These are phyloP conservation scores for Tinospora cordifolia DNA, from an alignment of 164 flowering plant species.

Conservation along the genomic window DNA sequence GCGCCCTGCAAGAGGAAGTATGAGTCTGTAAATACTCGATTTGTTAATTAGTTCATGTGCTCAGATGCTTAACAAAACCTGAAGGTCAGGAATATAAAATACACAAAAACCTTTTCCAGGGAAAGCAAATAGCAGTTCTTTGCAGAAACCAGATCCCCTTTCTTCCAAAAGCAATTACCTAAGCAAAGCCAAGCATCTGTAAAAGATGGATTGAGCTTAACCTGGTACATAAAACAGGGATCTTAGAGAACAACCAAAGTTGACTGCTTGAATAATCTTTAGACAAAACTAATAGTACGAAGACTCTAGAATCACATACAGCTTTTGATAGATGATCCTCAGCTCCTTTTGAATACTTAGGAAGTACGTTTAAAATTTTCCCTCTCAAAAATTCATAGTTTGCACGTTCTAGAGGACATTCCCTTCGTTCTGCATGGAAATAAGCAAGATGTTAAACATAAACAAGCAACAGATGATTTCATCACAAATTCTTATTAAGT, in stretches of 20 bases:
- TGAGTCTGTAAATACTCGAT: background rate
- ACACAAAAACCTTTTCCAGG: slow-evolving; percentile 53
- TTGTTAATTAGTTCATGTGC: background rate
- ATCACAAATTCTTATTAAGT: background rate
- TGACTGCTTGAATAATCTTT: slow-evolving; percentile 3
- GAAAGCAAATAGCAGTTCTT: slow-evolving; percentile 68
- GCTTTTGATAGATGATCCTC: slow-evolving; percentile 96
- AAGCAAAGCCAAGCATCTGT: slow-evolving; percentile 92
- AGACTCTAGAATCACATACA: slow-evolving; percentile 36
- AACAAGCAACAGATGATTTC: background rate
- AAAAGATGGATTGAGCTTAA: slow-evolving; percentile 87
- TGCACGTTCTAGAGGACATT: slow-evolving; percentile 52
- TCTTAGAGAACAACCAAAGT: slow-evolving; percentile 11
- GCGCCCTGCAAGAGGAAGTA: slow-evolving; percentile 43
- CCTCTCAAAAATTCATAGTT: slow-evolving; percentile 72
- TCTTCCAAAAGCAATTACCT: slow-evolving; percentile 91
- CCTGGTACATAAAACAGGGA: slow-evolving; percentile 39
- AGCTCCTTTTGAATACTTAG: slow-evolving; percentile 77
- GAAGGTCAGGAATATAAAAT: background rate
- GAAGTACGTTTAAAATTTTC: slow-evolving; percentile 67
- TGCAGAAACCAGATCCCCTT: slow-evolving; percentile 72
- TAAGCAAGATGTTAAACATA: background rate
- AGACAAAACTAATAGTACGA: slow-evolving; percentile 3
- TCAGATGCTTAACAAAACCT: background rate
- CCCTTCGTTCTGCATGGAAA: slow-evolving; percentile 53